Evolutionary conservation across 805 yeast genomes (phyloP), one percentile per base, ranked within the genome.

Genomic region (Kockiozyma suomiensis): DNA sequence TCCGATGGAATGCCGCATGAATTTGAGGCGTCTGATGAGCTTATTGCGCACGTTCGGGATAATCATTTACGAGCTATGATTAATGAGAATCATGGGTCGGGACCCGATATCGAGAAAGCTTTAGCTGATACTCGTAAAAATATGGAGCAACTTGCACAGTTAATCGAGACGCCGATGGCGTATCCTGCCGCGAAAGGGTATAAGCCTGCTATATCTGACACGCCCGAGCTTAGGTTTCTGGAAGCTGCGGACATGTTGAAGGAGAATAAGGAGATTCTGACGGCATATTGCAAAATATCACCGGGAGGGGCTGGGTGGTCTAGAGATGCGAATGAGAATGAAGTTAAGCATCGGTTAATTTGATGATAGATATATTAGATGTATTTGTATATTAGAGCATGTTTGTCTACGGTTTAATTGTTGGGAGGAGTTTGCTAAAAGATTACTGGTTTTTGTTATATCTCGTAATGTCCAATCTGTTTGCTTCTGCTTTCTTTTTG

Each of bases 241-340:
- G 54, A 17, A 13, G 23, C 13, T 21, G 50, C 59, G 8, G 38
- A 49, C 33, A 48, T 38, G 19, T 23, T 49, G 33, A 48, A 48
- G 35, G 30, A 23, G 28, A 55, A 50, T 23, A 23, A 23, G 25
- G 35, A 33, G 7, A 21, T 35, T 23, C 28, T 7, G 21, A 45
- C 19, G 26, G 50, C 45, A 2, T 32, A 41, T 21, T 32, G 5
- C 3, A 21, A 8, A 15, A 51, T 41, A 43, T 40, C 35, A 10
- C n/a, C 19, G 21, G 47, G 46, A 32, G 62, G 62, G 2, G 55
- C 59, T 5, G 62, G 62, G 23, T 59, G 58, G 58, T 40, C 43
- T 13, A 40, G 48, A 19, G 59, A 59, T 26, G 51, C 33, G 12
- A 55, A 54, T 7, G 57, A 48, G n/a, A 32, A 52, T 8, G 54